These are phyloP conservation scores for Neurospora sp. DNA, from an alignment of 495 filamentous ascomycete genomes.

Conservation along the genomic window DNA sequence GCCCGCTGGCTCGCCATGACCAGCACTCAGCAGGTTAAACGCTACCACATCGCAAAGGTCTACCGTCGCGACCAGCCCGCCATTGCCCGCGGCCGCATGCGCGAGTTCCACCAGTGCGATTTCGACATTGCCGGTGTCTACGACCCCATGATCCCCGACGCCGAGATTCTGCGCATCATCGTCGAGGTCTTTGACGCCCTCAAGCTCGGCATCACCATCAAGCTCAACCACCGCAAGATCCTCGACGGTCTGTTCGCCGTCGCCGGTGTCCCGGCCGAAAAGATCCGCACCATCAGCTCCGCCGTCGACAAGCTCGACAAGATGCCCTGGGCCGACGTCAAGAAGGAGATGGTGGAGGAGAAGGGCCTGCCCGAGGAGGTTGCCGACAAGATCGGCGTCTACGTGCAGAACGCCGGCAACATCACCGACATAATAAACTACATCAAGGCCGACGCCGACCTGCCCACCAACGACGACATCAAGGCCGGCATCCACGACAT, in stretches of 20 bases:
- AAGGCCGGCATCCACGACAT: slow-evolving; percentile 75
- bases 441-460: slow-evolving; percentile 50
- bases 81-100: slow-evolving; percentile 58
- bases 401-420: slow-evolving; percentile 58
- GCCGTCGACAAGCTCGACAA: slow-evolving; percentile 97
- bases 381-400: slow-evolving; percentile 79
- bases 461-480: slow-evolving; percentile 58
- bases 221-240: slow-evolving; percentile 92
- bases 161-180: slow-evolving; percentile 79
- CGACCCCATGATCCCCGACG: slow-evolving; percentile 91
- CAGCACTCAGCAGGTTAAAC: slow-evolving; percentile 65
- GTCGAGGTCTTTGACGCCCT: slow-evolving; percentile 80
- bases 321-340: slow-evolving; percentile 79
- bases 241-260: slow-evolving; percentile 88
- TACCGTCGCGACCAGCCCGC: slow-evolving; percentile 42
- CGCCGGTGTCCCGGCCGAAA: slow-evolving; percentile 76
- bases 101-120: slow-evolving; percentile 97
- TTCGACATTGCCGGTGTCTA: slow-evolving; percentile 89
- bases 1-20: slow-evolving; percentile 89
- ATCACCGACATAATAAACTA: slow-evolving; percentile 54
- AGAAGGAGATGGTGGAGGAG: slow-evolving; percentile 84
- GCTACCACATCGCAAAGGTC: slow-evolving; percentile 88
- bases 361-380: slow-evolving; percentile 67
- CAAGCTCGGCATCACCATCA: slow-evolving; percentile 63
- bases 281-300: slow-evolving; percentile 76